Evolutionary conservation across 2,329 filamentous ascomycete species (phyloP).

Genomic region (Orbilia blumenaviensis): DNA sequence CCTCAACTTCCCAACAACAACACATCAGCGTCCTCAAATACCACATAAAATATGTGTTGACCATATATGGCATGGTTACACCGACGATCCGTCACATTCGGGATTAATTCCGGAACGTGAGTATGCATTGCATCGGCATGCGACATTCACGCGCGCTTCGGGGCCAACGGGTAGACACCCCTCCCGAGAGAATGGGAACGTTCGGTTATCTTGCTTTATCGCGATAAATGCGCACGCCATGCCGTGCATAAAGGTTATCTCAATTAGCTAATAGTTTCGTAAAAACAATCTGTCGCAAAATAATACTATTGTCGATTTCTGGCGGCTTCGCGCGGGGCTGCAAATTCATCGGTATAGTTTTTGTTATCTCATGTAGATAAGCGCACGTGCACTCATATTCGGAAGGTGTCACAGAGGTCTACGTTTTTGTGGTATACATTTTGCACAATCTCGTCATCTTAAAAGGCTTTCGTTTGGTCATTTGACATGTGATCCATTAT

Average conservation of each 20-base stretch:
- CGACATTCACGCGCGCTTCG: too few species aligned
- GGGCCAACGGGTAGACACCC: too few species aligned
- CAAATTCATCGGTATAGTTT: too few species aligned
- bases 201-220: neutral
- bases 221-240: too few species aligned
- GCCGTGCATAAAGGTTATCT: too few species aligned
- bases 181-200: too few species aligned
- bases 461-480: constrained; percentile 7
- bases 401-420: neutral
- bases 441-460: neutral
- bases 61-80: neutral
- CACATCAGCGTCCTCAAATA: constrained; percentile 24
- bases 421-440: neutral
- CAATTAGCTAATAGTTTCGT: constrained; percentile 3
- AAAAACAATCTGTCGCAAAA: too few species aligned
- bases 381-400: neutral
- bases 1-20: neutral
- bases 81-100: too few species aligned
- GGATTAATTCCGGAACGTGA: neutral
- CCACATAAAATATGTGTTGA: neutral
- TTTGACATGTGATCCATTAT: constrained; percentile 5
- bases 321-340: too few species aligned
- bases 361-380: neutral
- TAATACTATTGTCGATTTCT: too few species aligned
- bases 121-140: too few species aligned